Evolutionary conservation across 2,329 filamentous ascomycete genomes (phyloP), one percentile per base, ranked within the genome.

Genomic region (Claviceps cyperi): DNA sequence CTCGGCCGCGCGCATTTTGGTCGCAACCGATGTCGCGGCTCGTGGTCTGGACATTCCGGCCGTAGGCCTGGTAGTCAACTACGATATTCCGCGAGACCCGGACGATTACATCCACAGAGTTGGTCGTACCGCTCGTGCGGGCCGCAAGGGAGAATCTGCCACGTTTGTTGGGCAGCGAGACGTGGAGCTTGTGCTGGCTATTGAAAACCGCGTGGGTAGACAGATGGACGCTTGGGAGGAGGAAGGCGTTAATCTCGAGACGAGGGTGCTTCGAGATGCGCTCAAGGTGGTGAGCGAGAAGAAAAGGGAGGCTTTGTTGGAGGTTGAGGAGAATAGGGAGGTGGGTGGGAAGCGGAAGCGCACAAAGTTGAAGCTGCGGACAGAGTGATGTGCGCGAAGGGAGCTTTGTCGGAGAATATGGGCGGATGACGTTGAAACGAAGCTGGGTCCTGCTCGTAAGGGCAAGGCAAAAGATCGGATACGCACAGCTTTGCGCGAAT

Each of bases 81-180:
- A 90, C 67, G 92, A 98, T 63, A 80, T 98, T 1, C 92, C 92
- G 0, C 81, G 91, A n/a, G 88, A 96, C 62, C 88, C 91, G 3
- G 90, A 96, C 64, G 91, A 96, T 67, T 98, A 98, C 65, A 92
- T 98, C 56, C 92, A 98, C 70, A 81, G 92, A 13, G 91, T 96
- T 47, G 92, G 92, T 64, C 84, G 92, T 68, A 98, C 92, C 13
- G 92, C 92, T 3, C 83, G 92, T 77, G 92, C 92, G 0, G 92
- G 92, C 0, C 78, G 89, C 43, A 75, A 74, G 49, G 92, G 92
- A 59, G 83, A 89, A 56, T 81, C 85, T 5, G 80, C 96, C 15
- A 94, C 87, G 2, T 79, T 98, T 58, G 84, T 98, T 2, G 91
- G 92, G 2, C 91, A 97, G 73, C 76, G 91, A 51, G 92, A 98